Conservation (phyloP, 108 stramenopile genomes). For the Cyclotella choctawhatcheeana region DNA sequence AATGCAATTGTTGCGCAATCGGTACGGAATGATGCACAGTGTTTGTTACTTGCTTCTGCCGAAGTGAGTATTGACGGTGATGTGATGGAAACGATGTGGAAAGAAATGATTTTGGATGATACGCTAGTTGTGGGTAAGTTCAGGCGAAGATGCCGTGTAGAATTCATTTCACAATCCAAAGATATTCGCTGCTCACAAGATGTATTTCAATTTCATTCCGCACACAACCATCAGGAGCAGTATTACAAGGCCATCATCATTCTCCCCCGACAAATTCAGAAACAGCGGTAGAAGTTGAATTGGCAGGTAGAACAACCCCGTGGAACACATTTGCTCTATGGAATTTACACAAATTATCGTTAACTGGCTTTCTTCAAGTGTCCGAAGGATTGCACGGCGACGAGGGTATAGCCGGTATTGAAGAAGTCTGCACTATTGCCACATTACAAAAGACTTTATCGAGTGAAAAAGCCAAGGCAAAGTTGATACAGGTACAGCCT, state of each 20-base stretch:
- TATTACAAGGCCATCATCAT: constrained; percentile 85
- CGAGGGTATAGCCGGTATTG: constrained; percentile 64
- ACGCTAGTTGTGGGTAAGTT: constrained; percentile 75
- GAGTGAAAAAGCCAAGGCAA: constrained; percentile 52
- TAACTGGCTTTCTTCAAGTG: constrained; percentile 84
- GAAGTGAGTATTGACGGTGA: constrained; percentile 63
- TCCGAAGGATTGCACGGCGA: constrained; percentile 72
- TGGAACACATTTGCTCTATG: constrained; percentile 97
- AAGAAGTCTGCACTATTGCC: constrained; percentile 88
- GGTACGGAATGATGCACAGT: constrained; percentile 29
- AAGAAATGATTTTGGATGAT: constrained; percentile 63
- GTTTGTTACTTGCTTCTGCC: constrained; percentile 73
- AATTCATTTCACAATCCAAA: neutral
- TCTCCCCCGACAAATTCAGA: neutral
- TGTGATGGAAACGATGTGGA: constrained; percentile 51
- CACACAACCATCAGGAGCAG: constrained; percentile 60
- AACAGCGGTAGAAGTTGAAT: constrained; percentile 23
- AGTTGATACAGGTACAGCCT: constrained; percentile 56
- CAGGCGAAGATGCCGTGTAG: too few species aligned
- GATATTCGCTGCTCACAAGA: neutral
- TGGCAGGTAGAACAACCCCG: constrained; percentile 80
- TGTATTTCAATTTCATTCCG: neutral
- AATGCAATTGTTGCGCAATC: constrained; percentile 76
- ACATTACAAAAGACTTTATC: constrained; percentile 73
- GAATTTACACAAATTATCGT: constrained; percentile 78